Percentiles rank a stretch among this genome's conserved stretches.
phyloP scores from a whole-genome alignment of 257 asterid genomes.

The Anisodus tanguticus region DNA sequence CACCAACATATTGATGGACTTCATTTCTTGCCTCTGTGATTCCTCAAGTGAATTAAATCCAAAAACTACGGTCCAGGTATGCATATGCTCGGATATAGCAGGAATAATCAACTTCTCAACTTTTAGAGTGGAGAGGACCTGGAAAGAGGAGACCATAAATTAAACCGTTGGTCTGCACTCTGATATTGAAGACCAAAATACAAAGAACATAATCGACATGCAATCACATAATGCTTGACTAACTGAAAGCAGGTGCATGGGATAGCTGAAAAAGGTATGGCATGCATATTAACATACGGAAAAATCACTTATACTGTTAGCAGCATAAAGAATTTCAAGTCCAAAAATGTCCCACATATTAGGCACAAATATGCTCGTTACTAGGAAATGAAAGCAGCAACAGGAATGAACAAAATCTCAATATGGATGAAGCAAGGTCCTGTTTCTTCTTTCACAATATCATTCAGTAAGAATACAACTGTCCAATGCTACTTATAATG shows the following conservation, averaged over 20 bases:
- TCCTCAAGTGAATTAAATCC: slow-evolving; percentile 74
- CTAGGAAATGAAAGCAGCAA: slow-evolving; percentile 2
- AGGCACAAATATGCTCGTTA: neutral
- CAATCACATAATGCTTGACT: slow-evolving; percentile 13
- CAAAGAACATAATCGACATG: slow-evolving; percentile 15
- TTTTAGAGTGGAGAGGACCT: slow-evolving; percentile 72
- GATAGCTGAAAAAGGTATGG: slow-evolving; percentile 20
- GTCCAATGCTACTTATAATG: neutral
- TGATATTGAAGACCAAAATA: neutral
- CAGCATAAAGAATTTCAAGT: neutral
- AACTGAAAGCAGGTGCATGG: slow-evolving; percentile 15
- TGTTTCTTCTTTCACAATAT: neutral
- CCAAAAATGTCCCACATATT: slow-evolving; percentile 3
- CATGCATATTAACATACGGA: slow-evolving; percentile 8
- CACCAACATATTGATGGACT: slow-evolving; percentile 77
- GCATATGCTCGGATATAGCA: slow-evolving; percentile 83
- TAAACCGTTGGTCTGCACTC: slow-evolving; percentile 14
- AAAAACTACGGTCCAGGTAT: slow-evolving; percentile 73
- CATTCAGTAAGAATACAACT: neutral
- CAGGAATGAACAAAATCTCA: slow-evolving; percentile 22
- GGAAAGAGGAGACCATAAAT: slow-evolving; percentile 36
- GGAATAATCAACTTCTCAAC: slow-evolving; percentile 82
- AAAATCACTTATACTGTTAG: slow-evolving; percentile 18
- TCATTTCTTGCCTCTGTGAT: slow-evolving; percentile 62
- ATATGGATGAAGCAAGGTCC: neutral